Evolutionary conservation across 805 yeast genomes (phyloP), one percentile per base, ranked within the genome.

Genomic region (Maudiozyma saulgeensis): DNA sequence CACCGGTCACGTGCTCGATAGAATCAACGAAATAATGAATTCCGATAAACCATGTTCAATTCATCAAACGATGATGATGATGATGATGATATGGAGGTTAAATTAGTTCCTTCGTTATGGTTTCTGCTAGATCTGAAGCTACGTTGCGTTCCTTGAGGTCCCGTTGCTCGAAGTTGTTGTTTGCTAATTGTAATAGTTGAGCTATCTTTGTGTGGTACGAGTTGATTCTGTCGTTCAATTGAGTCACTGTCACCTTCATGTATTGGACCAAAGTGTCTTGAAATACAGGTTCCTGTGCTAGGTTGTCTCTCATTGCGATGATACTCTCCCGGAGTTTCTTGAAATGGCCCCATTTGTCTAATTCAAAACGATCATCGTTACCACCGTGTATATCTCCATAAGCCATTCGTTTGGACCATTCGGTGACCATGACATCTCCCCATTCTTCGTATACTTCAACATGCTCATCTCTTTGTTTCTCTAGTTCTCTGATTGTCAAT

Each of bases 391-490:
- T 56, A 38, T 64, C 68, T 6, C 59, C 51, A 18, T 68, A 66
- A 46, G 81, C 74, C 62, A 84, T 74, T 49, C 79, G 74, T 43
- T 76, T 74, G 6, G 85, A 76, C 67, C 82, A 84, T 54, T 82
- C 87, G 51, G 70, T 73, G 48, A 83, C 72, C 16, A 85, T 73
- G 6, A 79, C 75, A 47, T 84, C 90, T 4, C 82, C 81, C 71
- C 84, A 85, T 51, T 84, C 84, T 62, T 84, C 90, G 61, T 80
- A 75, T 0, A 81, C 75, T 54, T 84, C 90, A 46, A 85, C 71
- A 35, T 81, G 72, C 15, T 68, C 60, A 19, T 67, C 59, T 54
- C 76, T 71, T 31, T 69, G 64, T 1, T 59, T 57, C 12, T 23
- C 23, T 16, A 16, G 16, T 21, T 38, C 28, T 7, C 19, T 2